Evolutionary conservation across 2,329 filamentous ascomycete species (phyloP).

Genomic region (Fonsecaea pedrosoi): DNA sequence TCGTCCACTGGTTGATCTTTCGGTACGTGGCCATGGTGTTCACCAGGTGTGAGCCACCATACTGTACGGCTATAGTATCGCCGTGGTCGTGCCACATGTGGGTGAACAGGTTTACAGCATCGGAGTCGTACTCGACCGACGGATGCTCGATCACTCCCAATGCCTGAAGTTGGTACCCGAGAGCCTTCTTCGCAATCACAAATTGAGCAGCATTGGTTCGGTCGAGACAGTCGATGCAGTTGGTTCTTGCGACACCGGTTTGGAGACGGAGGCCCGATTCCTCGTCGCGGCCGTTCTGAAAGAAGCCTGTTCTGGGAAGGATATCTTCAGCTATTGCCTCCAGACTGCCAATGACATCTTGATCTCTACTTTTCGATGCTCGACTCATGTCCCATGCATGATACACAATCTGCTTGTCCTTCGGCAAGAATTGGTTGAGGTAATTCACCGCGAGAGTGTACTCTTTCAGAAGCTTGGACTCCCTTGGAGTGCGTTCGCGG

Average conservation of each 20-base stretch:
- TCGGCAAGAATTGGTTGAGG: constrained; percentile 89
- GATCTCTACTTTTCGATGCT: constrained; percentile 87
- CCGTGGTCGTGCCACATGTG: constrained; percentile 99
- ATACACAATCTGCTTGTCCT: constrained; percentile 84
- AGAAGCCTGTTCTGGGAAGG: constrained; percentile 85
- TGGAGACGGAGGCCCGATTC: constrained; percentile 74
- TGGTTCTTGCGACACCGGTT: constrained; percentile 91
- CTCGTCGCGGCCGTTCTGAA: constrained; percentile 83
- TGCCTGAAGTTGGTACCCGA: constrained; percentile 90
- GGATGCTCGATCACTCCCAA: constrained; percentile 83
- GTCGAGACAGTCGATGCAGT: constrained; percentile 97
- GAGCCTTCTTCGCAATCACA: constrained; percentile 91
- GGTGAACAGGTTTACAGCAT: constrained; percentile 94
- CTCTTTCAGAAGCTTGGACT: constrained; percentile 87
- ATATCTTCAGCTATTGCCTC: constrained; percentile 90
- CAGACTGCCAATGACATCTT: constrained; percentile 91
- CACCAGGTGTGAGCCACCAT: constrained; percentile 94
- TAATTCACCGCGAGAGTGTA: constrained; percentile 88
- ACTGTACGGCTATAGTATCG: constrained; percentile 96
- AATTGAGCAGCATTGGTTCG: constrained; percentile 98
- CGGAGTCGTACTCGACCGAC: constrained; percentile 88
- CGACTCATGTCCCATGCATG: constrained; percentile 98
- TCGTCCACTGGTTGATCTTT: constrained; percentile 99
- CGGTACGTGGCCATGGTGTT: constrained; percentile 99
- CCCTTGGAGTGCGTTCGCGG: constrained; percentile 83